Evolutionary conservation across 768 basidiomycete genomes (phyloP).

Genomic region (Obba rivulosa): DNA sequence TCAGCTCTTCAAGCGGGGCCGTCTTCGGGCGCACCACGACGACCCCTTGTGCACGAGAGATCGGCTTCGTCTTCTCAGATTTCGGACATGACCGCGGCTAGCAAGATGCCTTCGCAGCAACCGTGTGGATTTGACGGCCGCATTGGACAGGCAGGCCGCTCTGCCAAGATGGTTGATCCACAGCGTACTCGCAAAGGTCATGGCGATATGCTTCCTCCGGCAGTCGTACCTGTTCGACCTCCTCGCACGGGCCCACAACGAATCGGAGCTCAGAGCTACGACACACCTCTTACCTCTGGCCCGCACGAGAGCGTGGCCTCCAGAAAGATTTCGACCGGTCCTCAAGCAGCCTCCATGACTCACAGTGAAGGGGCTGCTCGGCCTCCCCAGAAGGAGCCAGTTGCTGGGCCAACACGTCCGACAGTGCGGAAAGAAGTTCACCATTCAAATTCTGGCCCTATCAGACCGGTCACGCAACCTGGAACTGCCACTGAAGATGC

Average conservation of each 20-base stretch:
- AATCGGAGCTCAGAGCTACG: background rate
- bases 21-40: no score
- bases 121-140: no score
- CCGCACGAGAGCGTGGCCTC: conserved; percentile 9
- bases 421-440: background rate
- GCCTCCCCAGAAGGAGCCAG: background rate
- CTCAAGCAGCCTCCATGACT: no score
- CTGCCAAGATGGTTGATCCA: no score
- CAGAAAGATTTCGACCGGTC: background rate
- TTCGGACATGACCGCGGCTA: no score
- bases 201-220: conserved; percentile 17
- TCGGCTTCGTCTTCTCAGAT: no score
- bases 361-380: background rate
- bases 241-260: conserved; percentile 6
- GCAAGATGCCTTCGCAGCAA: no score
- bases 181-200: conserved; percentile 1
- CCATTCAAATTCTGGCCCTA: conserved; percentile 1
- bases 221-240: conserved; percentile 10
- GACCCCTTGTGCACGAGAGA: no score
- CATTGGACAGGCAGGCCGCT: no score
- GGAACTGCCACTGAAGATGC: background rate
- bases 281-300: background rate
- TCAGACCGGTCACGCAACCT: background rate
- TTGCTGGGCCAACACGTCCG: background rate
- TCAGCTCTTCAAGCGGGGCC: conserved; percentile 1